A percentile compares a stretch with the other conserved stretches of the same genome.
These are phyloP conservation scores for Miamiensis avidus DNA, from an alignment of 169 alveolate genomes.

Conservation along the genomic window DNA sequence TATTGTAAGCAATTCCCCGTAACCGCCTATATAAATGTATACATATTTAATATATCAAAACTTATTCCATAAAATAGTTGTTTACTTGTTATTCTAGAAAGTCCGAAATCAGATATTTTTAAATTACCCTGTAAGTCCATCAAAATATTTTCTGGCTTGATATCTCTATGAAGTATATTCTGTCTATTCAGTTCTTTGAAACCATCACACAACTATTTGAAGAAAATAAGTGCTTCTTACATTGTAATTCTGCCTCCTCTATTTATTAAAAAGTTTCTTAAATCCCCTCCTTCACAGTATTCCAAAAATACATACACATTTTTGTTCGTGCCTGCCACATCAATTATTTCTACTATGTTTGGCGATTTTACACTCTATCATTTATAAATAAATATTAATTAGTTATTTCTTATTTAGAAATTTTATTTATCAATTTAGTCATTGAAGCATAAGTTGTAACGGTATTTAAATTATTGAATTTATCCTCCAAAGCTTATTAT, in stretches of 20 bases:
- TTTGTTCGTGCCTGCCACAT: slow-evolving; percentile 14
- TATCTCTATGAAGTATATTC: slow-evolving; percentile 47
- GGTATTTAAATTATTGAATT: too few species aligned
- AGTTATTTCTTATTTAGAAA: too few species aligned
- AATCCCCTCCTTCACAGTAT: slow-evolving; percentile 36
- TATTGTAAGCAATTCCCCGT: slow-evolving; percentile 11
- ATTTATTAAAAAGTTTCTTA: slow-evolving; percentile 13
- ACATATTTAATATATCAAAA: too few species aligned
- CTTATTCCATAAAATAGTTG: background rate
- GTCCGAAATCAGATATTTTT: slow-evolving; percentile 47
- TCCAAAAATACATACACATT: slow-evolving; percentile 36
- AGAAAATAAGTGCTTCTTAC: slow-evolving; percentile 36
- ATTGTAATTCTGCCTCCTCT: slow-evolving; percentile 26
- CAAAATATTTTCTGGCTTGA: slow-evolving; percentile 42
- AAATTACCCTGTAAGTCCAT: slow-evolving; percentile 26
- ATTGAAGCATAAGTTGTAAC: too few species aligned
- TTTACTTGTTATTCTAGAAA: slow-evolving; percentile 40
- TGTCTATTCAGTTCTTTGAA: slow-evolving; percentile 25
- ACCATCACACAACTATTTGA: slow-evolving; percentile 46
- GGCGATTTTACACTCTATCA: slow-evolving; percentile 22
- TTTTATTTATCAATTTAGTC: too few species aligned
- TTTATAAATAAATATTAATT: background rate
- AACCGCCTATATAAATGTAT: too few species aligned
- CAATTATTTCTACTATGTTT: slow-evolving; percentile 24
- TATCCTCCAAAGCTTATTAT: too few species aligned